These are phyloP conservation scores for Fomitiporia mediterranea DNA, from an alignment of 1,284 basidiomycete species.

Conservation along the genomic window DNA sequence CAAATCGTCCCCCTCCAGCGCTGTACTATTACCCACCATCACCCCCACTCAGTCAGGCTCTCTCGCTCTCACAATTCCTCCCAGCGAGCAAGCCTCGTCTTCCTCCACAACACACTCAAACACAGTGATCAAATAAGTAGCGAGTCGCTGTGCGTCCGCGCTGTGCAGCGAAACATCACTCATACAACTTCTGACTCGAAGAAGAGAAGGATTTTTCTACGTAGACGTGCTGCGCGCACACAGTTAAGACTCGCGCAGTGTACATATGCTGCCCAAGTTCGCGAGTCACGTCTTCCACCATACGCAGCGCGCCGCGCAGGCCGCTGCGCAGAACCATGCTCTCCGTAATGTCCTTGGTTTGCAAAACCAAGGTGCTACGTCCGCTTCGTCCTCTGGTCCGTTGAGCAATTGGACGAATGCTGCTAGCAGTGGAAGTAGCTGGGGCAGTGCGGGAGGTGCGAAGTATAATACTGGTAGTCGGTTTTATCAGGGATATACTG, in stretches of 20 bases:
- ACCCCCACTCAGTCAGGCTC: slow-evolving; percentile 3
- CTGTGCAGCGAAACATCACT: too few relatives aligned
- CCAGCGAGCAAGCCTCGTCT: not conserved
- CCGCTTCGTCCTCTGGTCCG: slow-evolving; percentile 30
- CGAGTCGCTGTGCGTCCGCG: not conserved
- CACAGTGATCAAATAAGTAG: too few relatives aligned
- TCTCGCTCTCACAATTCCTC: not conserved
- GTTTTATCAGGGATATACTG: slow-evolving; percentile 58
- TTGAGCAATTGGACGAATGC: slow-evolving; percentile 39
- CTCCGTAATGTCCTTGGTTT: slow-evolving; percentile 71
- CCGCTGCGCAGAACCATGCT: slow-evolving; percentile 63
- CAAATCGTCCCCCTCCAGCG: not conserved
- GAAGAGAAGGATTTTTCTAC: not conserved
- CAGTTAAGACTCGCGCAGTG: not conserved
- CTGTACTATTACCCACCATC: not conserved
- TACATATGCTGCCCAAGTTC: slow-evolving; percentile 73
- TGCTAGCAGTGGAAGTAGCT: slow-evolving; percentile 47
- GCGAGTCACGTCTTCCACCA: slow-evolving; percentile 70
- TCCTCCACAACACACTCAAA: not conserved
- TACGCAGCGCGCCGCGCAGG: slow-evolving; percentile 61
- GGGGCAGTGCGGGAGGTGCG: slow-evolving; percentile 54
- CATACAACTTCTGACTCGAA: not conserved
- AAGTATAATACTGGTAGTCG: slow-evolving; percentile 66
- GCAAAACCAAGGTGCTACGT: slow-evolving; percentile 38
- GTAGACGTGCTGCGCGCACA: not conserved